phyloP scores from a whole-genome alignment of 257 asterid genomes.

The Rubia yunnanensis region DNA sequence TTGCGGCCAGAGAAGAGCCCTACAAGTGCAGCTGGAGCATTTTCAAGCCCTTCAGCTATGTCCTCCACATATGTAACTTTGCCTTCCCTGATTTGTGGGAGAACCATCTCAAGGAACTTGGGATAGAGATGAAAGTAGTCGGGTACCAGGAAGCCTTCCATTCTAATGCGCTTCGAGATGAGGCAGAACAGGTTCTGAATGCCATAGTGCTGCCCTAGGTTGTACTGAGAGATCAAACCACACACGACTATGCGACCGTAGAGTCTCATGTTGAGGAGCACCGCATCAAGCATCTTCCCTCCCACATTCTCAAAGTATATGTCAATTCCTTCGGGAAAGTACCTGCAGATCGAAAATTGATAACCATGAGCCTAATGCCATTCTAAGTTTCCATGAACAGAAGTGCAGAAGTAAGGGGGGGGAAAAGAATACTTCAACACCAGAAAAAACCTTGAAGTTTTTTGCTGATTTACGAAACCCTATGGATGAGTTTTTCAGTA shows the following conservation, averaged over 20 bases:
- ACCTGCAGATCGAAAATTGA: slow-evolving; percentile 15
- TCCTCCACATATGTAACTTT: slow-evolving; percentile 32
- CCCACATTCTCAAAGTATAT: no score
- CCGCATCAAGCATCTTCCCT: slow-evolving; percentile 43
- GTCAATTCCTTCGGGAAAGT: slow-evolving; percentile 34
- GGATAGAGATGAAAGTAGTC: slow-evolving; percentile 31
- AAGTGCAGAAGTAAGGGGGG: no score
- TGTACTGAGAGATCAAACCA: slow-evolving; percentile 43
- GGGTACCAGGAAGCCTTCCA: slow-evolving; percentile 30
- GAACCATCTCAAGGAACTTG: slow-evolving; percentile 24
- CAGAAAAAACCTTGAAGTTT: no score
- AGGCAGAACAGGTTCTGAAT: slow-evolving; percentile 22
- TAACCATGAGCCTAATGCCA: no score
- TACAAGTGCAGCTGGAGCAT: slow-evolving; percentile 24
- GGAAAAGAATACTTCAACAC: no score
- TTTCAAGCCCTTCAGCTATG: slow-evolving; percentile 31
- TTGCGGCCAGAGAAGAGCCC: slow-evolving; percentile 36
- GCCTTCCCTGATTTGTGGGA: slow-evolving; percentile 29
- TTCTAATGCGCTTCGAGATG: slow-evolving; percentile 18
- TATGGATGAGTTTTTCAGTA: no score
- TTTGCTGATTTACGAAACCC: no score
- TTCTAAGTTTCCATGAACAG: no score
- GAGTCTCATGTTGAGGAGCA: slow-evolving; percentile 31
- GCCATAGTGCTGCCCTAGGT: slow-evolving; percentile 25
- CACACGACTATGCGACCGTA: slow-evolving; percentile 32